Evolutionary conservation across 192 early-diverging fungal genomes (phyloP).

Genomic region (Spizellomyces punctatus): DNA sequence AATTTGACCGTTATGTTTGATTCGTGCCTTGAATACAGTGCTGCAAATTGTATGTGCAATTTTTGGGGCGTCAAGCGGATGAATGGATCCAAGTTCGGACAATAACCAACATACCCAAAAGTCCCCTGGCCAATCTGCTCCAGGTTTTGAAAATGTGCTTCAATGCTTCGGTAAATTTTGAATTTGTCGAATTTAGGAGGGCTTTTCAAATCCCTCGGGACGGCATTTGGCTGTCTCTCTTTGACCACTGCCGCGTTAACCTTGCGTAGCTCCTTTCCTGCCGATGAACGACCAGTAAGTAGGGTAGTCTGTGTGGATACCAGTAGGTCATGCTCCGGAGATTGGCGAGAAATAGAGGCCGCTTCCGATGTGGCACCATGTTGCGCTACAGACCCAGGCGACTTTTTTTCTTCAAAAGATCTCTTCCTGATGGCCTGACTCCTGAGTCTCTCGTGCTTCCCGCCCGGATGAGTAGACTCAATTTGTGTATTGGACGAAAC

Average conservation of each 20-base stretch:
- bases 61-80: constrained; percentile 10
- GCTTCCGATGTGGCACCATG: neutral
- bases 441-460: too few relatives aligned
- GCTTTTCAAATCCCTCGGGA: neutral
- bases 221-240: neutral
- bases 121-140: constrained; percentile 94
- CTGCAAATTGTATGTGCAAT: constrained; percentile 35
- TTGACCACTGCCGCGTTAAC: neutral
- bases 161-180: constrained; percentile 25
- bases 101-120: constrained; percentile 69
- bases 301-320: neutral
- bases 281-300: neutral
- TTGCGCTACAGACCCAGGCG: too few relatives aligned
- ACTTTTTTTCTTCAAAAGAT: too few relatives aligned
- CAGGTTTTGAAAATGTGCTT: constrained; percentile 73
- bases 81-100: too few relatives aligned
- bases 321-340: neutral
- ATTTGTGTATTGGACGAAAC: too few relatives aligned
- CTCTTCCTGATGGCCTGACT: too few relatives aligned
- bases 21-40: constrained; percentile 87
- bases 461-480: too few relatives aligned
- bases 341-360: neutral
- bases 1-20: constrained; percentile 62
- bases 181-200: neutral
- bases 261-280: neutral